A percentile compares a stretch with the other conserved stretches of the same genome.
phyloP scores from a whole-genome alignment of 441 rosid genomes.

The Populus hybrid region DNA sequence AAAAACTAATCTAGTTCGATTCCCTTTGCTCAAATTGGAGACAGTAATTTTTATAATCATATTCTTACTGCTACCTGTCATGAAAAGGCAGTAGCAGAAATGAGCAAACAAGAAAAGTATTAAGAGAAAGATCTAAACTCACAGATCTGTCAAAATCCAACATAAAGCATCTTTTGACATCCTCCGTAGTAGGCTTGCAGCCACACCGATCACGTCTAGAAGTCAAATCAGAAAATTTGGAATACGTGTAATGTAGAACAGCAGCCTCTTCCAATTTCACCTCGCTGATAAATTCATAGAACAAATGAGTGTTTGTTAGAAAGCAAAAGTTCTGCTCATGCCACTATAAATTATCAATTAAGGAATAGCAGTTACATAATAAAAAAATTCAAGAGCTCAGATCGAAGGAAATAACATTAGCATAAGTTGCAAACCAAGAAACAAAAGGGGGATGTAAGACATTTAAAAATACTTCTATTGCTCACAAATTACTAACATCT shows the following conservation, averaged over 20 bases:
- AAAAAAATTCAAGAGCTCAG: not conserved
- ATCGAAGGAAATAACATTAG: not conserved
- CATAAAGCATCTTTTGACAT: constrained; percentile 93
- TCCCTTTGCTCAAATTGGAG: not conserved
- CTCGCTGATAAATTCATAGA: constrained; percentile 32
- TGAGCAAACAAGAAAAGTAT: not conserved
- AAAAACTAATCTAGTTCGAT: not conserved
- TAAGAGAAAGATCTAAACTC: constrained; percentile 30
- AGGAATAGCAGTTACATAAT: not conserved
- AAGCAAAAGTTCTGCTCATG: not conserved
- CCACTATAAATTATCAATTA: constrained; percentile 1
- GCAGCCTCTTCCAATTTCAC: constrained; percentile 81
- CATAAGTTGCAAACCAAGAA: not conserved
- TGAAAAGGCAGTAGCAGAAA: not conserved
- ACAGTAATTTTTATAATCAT: not conserved
- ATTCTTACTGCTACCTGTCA: not conserved
- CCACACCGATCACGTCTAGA: constrained; percentile 97
- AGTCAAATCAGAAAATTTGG: constrained; percentile 87
- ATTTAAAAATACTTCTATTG: no score
- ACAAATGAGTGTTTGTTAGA: not conserved
- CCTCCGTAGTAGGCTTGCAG: constrained; percentile 90
- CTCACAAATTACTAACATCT: no score
- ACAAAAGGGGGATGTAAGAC: not conserved
- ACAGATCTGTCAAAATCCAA: constrained; percentile 91
- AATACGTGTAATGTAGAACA: constrained; percentile 78